Base-by-base conservation (phyloP, 352 stramenopile genomes). In the Peronospora destructor region DNA sequence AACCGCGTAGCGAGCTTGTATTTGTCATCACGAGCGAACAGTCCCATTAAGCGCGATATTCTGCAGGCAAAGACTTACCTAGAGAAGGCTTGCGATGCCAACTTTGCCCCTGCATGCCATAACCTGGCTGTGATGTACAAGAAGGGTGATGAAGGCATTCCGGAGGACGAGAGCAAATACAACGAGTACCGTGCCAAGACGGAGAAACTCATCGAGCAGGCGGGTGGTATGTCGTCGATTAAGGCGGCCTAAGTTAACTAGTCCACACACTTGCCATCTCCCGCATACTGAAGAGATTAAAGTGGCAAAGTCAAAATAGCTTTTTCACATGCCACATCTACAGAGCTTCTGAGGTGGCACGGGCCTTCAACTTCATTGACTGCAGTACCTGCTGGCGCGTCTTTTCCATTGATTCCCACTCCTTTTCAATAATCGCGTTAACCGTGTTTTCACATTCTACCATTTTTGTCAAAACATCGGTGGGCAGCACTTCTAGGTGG, bases 91-190 rank as follows among this genome's bases (percentile, higher is more conserved):
- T 94, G 84, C 41, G 79, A 90, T 36, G 73, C 77, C 52, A 92
- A 91, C 56, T 91, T 89, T 49, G 84, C 81, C 11, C 84, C 84
- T 42, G 84, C 84, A 30, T 94, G 84, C 62, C 82, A 94, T 60
- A 94, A 94, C 46, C 58, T 94, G 29, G 84, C 84, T 3, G 84
- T 94, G 30, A 90, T 92, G 81, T 92, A 78, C 76, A 92, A 91
- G 61, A 90, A 87, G 30, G 84, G 84, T 28, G 84, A 94, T 56
- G 64, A 55, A n/a, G 73, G 71, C 30, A 71, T 91, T 23, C 55
- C 72, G 11, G 64, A 86, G 62, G 68, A 86, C 46, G 67, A 87
- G 32, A 48, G 56, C 17, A 74, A 75, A 43, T 90, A 87, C 47
- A 50, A 91, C 12, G 61, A 87, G 49, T 93, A 89, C 59, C 71